phyloP scores from a whole-genome alignment of 2,329 filamentous ascomycete genomes.

The Magnaporthiopsis poae region DNA sequence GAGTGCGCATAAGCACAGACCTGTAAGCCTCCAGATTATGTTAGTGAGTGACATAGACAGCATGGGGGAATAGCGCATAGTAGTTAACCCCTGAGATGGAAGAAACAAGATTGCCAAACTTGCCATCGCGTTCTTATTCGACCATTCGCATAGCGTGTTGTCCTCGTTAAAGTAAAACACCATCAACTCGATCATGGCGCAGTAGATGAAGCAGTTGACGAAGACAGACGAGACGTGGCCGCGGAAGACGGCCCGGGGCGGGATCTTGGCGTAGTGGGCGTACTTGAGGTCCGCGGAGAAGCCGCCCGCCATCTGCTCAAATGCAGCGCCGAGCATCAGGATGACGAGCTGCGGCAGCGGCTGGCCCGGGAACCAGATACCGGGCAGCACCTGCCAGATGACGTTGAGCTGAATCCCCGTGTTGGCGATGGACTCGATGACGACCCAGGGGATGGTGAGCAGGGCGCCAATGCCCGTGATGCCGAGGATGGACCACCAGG shows the following conservation, averaged over 20 bases:
- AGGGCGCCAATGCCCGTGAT: slow-evolving; percentile 22
- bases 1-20: slow-evolving; percentile 23
- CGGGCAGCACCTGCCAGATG: slow-evolving; percentile 7
- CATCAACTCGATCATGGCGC: slow-evolving; percentile 32
- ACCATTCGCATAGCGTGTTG: slow-evolving; percentile 12
- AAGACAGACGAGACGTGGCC: slow-evolving; percentile 35
- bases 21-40: slow-evolving; percentile 20
- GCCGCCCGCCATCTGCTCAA: slow-evolving; percentile 4
- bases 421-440: slow-evolving; percentile 6
- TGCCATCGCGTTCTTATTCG: slow-evolving; percentile 6
- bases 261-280: slow-evolving; percentile 32
- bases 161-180: slow-evolving; percentile 24
- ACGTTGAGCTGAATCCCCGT: slow-evolving; percentile 5
- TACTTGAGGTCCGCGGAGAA: slow-evolving; percentile 29
- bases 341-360: slow-evolving; percentile 6
- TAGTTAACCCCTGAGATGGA: not conserved
- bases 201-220: slow-evolving; percentile 29
- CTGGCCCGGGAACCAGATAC: slow-evolving; percentile 5
- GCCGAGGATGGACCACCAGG: slow-evolving; percentile 23
- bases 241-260: slow-evolving; percentile 30
- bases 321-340: slow-evolving; percentile 5
- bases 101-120: not conserved
- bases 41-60: slow-evolving; percentile 10
- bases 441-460: slow-evolving; percentile 6
- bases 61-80: no score